Evolutionary conservation across 371 early-diverging fungal genomes (phyloP).

Genomic region (Mortierella sp.): DNA sequence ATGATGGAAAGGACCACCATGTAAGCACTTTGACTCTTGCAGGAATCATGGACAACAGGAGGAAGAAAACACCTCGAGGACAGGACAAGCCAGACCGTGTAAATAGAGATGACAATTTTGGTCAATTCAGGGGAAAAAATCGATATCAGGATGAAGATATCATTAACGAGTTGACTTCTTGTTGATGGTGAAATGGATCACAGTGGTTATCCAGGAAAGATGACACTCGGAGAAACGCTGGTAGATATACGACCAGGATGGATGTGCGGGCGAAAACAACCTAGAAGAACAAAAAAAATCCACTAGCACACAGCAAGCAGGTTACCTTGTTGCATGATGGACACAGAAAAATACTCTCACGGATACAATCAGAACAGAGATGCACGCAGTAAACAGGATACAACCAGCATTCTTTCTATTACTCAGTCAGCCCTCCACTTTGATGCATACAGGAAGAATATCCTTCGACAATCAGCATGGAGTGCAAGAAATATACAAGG

Average conservation of each 20-base stretch:
- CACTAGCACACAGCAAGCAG: too few species aligned
- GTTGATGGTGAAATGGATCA: too few species aligned
- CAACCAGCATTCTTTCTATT: too few species aligned
- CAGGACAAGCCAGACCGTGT: not conserved
- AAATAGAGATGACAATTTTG: not conserved
- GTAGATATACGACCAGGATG: not conserved
- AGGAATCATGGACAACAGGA: not conserved
- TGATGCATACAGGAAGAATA: too few species aligned
- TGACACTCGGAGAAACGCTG: not conserved
- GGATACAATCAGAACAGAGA: too few species aligned
- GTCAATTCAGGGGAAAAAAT: too few species aligned
- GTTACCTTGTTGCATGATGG: not conserved
- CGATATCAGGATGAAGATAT: too few species aligned
- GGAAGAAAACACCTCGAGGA: not conserved
- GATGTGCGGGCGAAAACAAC: not conserved
- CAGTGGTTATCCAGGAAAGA: not conserved
- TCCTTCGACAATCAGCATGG: too few species aligned
- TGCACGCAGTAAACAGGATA: too few species aligned
- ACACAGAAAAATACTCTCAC: not conserved
- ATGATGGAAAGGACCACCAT: constrained; percentile 46
- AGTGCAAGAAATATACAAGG: too few species aligned
- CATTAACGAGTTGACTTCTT: too few species aligned
- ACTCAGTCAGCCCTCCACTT: too few species aligned
- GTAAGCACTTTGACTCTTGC: constrained; percentile 16
- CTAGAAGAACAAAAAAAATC: not conserved